Base-by-base conservation (phyloP, 257 asterid genomes). In the Cordia subcordata region DNA sequence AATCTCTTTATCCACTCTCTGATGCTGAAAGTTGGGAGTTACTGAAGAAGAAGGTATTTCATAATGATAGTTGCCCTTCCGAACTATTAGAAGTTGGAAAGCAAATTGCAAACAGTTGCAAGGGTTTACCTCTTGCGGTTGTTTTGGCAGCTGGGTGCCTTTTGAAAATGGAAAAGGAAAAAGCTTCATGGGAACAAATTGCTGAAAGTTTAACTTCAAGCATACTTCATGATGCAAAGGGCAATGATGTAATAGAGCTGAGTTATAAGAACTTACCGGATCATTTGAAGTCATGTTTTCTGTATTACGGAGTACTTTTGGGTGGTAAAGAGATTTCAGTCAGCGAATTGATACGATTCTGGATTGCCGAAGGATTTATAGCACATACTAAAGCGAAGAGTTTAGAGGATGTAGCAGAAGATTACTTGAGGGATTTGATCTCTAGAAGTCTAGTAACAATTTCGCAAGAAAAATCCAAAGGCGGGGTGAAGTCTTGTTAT, bases 41-140 rank as follows among this genome's bases (percentile, higher is more conserved):
- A 52, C 52, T 55, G 12, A 22, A 35, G 22, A 21, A 55, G 23
- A 46, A 4, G 15, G 18, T 47, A 11, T 66, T 51, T 27, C 37
- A 32, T 2, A 49, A 16, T 5, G 20, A 56, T 32, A 19, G 32
- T 11, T 42, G 27, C 47, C 60, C 66, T 44, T n/a, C 3, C 1
- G 58, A 60, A 0, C n/a, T 66, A 12, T 27, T 13, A 3, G 39
- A 10, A 16, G 21, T 39, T 33, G 70, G 58, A 17, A 65, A 22
- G 53, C 3, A 9, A 49, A 66, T 66, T 3, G 59, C 10, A n/a
- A 35, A 21, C 18, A 40, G 38, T n/a, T 66, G 71, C 4, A 18
- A 58, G 21, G 71, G 71, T 35, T 21, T 66, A 15, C 65, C 60
- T 2, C 35, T 65, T 5, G 61, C 64, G 4, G 52, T 65, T 11